Conservation (phyloP, 306 rosid genomes). For the Prunus campanulata region DNA sequence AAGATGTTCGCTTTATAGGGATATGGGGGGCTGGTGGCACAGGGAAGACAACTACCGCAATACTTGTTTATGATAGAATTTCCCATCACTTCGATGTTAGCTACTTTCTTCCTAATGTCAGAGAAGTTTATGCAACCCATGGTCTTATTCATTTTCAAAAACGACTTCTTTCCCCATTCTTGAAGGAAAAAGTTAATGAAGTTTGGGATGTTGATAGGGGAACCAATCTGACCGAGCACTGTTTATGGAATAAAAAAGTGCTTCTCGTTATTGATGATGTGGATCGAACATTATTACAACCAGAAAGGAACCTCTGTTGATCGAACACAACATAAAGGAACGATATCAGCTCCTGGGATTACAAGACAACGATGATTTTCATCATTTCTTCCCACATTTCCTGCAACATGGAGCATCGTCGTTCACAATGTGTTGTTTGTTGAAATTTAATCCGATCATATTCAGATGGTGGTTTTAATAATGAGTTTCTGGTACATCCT, state of each 20-base stretch:
- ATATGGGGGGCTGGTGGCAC: neutral
- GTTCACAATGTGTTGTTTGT: neutral
- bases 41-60: constrained; percentile 12
- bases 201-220: constrained; percentile 9
- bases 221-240: neutral
- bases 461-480: too few species aligned
- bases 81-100: neutral
- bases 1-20: neutral
- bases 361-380: too few species aligned
- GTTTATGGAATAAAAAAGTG: neutral
- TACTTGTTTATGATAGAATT: neutral
- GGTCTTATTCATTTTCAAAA: neutral
- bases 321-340: neutral
- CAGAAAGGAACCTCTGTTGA: neutral
- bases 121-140: neutral
- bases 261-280: neutral
- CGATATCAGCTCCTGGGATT: neutral
- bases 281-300: neutral
- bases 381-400: too few species aligned
- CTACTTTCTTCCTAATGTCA: constrained; percentile 6
- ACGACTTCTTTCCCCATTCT: neutral
- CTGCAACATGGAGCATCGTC: too few species aligned
- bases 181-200: neutral
- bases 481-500: too few species aligned
- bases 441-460: too few species aligned